Conservation (phyloP, 2,329 filamentous ascomycete species). For the Pseudogymnoascus sp. region DNA sequence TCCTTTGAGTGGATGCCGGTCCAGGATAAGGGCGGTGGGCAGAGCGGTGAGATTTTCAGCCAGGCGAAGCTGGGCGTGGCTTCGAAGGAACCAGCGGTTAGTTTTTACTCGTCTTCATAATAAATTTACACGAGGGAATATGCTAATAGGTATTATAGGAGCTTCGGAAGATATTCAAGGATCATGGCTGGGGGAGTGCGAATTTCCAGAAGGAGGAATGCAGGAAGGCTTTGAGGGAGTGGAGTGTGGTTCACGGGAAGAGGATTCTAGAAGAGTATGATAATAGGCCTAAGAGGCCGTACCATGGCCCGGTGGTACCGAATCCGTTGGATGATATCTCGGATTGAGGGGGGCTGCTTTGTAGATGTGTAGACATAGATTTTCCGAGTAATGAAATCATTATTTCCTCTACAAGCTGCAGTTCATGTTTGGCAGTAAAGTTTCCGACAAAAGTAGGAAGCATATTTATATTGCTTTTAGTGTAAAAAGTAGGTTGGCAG, state of each 20-base stretch:
- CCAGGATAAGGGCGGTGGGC: neutral
- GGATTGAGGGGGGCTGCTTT: neutral
- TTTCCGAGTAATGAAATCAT: neutral
- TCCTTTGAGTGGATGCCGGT: constrained; percentile 1
- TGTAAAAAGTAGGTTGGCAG: neutral
- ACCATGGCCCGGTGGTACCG: neutral
- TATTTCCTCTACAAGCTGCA: neutral
- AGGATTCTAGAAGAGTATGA: neutral
- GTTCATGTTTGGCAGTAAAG: neutral
- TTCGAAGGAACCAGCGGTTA: neutral
- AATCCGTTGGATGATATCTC: neutral
- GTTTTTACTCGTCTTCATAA: neutral
- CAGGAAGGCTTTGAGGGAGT: neutral
- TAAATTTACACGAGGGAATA: neutral
- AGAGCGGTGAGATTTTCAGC: neutral
- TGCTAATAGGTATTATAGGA: neutral
- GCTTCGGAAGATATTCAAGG: neutral
- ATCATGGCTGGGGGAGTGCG: constrained; percentile 9
- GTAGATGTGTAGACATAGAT: neutral
- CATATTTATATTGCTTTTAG: neutral
- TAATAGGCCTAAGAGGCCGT: neutral
- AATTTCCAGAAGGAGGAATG: constrained; percentile 3
- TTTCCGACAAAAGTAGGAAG: neutral
- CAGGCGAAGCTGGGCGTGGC: neutral
- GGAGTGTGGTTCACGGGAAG: neutral